A percentile compares a stretch with the other conserved stretches of the same genome.
Conservation (phyloP, 1,139 yeast genomes). For the Spathaspora jeffriesii region DNA sequence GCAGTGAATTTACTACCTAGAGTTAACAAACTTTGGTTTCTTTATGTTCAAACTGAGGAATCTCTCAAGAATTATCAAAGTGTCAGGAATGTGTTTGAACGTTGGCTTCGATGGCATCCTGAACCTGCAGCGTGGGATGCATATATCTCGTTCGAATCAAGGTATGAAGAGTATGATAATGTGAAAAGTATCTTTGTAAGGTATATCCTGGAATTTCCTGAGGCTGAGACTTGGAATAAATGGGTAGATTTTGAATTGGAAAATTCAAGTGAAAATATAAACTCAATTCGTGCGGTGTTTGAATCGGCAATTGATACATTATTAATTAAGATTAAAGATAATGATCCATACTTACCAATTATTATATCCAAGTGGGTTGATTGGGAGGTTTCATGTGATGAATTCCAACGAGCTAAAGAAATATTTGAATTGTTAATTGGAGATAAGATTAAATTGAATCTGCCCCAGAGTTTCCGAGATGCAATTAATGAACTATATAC, state of each 20-base stretch:
- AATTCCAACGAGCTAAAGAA: conserved; percentile 65
- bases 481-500: conserved; percentile 49
- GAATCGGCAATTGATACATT: conserved; percentile 65
- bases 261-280: conserved; percentile 14
- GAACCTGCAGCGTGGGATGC: conserved; percentile 71
- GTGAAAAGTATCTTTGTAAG: conserved; percentile 60
- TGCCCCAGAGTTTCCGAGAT: conserved; percentile 42
- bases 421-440: conserved; percentile 57
- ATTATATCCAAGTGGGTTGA: conserved; percentile 55
- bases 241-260: conserved; percentile 39
- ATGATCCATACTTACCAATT: conserved; percentile 23
- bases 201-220: conserved; percentile 56
- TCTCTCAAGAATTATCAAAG: conserved; percentile 63
- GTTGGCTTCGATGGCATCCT: conserved; percentile 84
- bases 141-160: conserved; percentile 67
- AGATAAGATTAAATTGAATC: conserved; percentile 19
- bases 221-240: conserved; percentile 60
- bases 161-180: conserved; percentile 61
- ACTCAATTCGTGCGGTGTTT: conserved; percentile 57
- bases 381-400: conserved; percentile 70
- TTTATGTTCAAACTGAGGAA: conserved; percentile 83
- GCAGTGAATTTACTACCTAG: conserved; percentile 76
- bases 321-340: conserved; percentile 17
- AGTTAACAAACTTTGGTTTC: conserved; percentile 85
- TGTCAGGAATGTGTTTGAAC: conserved; percentile 66